These are phyloP conservation scores for Ceriops tagal DNA, from an alignment of 345 rosid genomes.

Conservation along the genomic window DNA sequence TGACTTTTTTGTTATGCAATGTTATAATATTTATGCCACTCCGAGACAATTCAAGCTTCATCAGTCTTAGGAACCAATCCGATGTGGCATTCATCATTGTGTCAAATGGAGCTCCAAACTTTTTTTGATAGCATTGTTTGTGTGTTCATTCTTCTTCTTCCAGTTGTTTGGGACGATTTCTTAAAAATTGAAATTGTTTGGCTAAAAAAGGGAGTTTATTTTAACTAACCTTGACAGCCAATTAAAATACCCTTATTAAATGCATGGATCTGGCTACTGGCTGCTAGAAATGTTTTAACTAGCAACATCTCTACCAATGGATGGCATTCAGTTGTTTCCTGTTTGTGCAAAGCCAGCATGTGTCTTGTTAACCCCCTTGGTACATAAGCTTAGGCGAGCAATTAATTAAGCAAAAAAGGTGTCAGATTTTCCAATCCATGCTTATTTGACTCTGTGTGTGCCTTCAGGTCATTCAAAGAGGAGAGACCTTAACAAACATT, in stretches of 20 bases:
- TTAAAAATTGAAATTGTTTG: not conserved
- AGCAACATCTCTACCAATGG: no score
- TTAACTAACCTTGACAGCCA: not conserved
- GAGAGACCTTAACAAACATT: constrained; percentile 64
- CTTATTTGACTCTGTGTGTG: constrained; percentile 5
- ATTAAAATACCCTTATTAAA: not conserved
- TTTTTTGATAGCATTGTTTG: not conserved
- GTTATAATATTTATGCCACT: no score
- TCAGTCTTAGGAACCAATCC: not conserved
- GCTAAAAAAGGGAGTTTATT: not conserved
- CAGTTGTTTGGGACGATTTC: not conserved
- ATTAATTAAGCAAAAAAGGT: not conserved
- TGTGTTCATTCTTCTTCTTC: not conserved
- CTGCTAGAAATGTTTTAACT: not conserved
- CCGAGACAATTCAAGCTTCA: not conserved
- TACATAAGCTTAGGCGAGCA: no score
- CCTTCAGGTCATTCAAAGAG: constrained; percentile 75
- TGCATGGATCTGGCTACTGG: not conserved
- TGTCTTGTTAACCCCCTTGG: no score
- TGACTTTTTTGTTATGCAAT: no score
- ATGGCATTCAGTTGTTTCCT: no score
- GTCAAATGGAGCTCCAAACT: not conserved
- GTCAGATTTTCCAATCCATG: not conserved
- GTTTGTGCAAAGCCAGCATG: no score
- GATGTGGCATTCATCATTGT: not conserved